Percentiles rank a stretch among this genome's conserved stretches.
Evolutionary conservation across 2,329 filamentous ascomycete species (phyloP).

Genomic region (Elsinoe fawcettii): DNA sequence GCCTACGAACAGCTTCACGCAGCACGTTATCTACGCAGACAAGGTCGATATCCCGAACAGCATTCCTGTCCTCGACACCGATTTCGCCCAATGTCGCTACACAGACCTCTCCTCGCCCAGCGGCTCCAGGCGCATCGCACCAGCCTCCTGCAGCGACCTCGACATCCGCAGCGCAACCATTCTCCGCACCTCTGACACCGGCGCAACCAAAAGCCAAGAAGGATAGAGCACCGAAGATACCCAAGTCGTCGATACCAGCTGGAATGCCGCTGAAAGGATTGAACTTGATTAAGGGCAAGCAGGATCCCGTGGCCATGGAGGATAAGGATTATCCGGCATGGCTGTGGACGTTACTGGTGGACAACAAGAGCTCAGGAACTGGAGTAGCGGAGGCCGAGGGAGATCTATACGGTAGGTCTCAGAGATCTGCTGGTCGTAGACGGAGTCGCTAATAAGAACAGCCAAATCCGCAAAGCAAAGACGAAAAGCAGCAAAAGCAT

Average conservation of each 20-base stretch:
- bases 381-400: constrained; percentile 47
- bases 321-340: constrained; percentile 73
- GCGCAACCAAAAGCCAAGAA: constrained; percentile 25
- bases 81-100: constrained; percentile 25
- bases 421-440: neutral
- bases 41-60: constrained; percentile 3
- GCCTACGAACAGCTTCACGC: constrained; percentile 30
- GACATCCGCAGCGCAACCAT: constrained; percentile 39
- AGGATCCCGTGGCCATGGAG: constrained; percentile 64
- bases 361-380: constrained; percentile 41
- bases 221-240: constrained; percentile 24
- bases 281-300: constrained; percentile 66
- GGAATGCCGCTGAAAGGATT: constrained; percentile 66
- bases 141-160: constrained; percentile 35
- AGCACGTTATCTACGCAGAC: neutral
- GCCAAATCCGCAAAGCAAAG: constrained; percentile 82
- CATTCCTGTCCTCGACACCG: constrained; percentile 20
- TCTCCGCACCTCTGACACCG: constrained; percentile 34
- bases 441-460: constrained; percentile 28
- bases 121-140: constrained; percentile 15
- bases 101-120: constrained; percentile 25
- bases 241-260: constrained; percentile 47
- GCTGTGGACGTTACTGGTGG: constrained; percentile 67
- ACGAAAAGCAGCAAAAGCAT: constrained; percentile 59
- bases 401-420: constrained; percentile 69